A percentile compares a stretch with the other conserved stretches of the same genome.
Conservation (phyloP, 768 basidiomycete species). For the Lentinula aciculospora region DNA sequence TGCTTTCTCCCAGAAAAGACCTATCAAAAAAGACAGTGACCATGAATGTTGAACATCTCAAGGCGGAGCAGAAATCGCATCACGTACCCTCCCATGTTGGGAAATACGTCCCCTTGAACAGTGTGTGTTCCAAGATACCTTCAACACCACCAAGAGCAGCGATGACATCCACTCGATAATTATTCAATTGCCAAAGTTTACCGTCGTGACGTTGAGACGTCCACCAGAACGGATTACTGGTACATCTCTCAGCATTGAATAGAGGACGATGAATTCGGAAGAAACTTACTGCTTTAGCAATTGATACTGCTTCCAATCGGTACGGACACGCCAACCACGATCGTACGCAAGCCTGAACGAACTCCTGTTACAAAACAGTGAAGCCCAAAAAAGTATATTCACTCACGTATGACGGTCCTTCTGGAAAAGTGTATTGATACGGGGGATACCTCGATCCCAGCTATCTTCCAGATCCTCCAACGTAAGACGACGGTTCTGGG, state of each 20-base stretch:
- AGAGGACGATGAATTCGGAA: neutral
- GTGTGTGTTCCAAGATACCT: conserved; percentile 91
- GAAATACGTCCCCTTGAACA: conserved; percentile 98
- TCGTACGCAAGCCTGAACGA: conserved; percentile 94
- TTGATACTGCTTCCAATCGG: conserved; percentile 98
- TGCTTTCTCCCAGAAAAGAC: conserved; percentile 98
- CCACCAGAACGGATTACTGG: conserved; percentile 98
- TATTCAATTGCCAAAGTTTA: conserved; percentile 95
- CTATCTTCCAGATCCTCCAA: conserved; percentile 97
- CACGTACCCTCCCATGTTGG: conserved; percentile 87
- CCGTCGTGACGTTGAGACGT: conserved; percentile 96
- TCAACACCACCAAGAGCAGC: conserved; percentile 97
- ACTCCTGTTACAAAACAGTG: conserved; percentile 8
- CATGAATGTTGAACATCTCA: neutral
- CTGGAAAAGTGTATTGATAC: conserved; percentile 99
- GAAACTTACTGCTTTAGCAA: conserved; percentile 74
- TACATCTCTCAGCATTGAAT: conserved; percentile 9
- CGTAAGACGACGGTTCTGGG: conserved; percentile 93
- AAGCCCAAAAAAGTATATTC: neutral
- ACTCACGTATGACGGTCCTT: conserved; percentile 90
- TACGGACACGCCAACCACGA: conserved; percentile 97
- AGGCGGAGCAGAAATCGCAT: neutral
- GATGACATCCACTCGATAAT: conserved; percentile 98
- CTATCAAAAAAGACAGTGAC: conserved; percentile 18
- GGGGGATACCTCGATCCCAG: conserved; percentile 97